Base-by-base conservation (phyloP, 352 stramenopile species). In the Globisporangium irregulare region DNA sequence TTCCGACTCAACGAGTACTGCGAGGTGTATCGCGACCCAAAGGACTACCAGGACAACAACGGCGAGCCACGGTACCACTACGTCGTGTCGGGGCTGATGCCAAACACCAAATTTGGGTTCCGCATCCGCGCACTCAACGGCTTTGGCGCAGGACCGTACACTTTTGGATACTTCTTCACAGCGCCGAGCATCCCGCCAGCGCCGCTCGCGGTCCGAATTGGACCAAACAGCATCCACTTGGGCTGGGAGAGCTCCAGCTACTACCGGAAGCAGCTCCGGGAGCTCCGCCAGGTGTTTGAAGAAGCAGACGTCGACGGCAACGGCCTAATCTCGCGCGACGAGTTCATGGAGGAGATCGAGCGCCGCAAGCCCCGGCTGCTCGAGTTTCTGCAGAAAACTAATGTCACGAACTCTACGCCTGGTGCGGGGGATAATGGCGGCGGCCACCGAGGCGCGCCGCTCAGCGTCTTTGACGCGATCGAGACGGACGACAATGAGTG, bases 101-200 rank as follows among this genome's bases (percentile, higher is more conserved):
- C 93, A 6, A 97, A 95, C 74, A 97, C 90, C 14, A 94, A 92
- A 69, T 98, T 98, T 66, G 81, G 73, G 53, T 97, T 98, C 64
- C 86, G 93, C 7, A 66, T 98, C 6, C 88, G 93, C 14, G 92
- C 89, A 6, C 85, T 97, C 46, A 98, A 97, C 57, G 90, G 90
- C 20, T 97, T 97, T 71, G 93, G 92, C 9, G 87, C 93, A 1
- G 89, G 90, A 0, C 71, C 75, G 20, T 98, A 96, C 72, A 86
- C 87, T n/a, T 91, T 94, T 56, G 78, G 73, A 41, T 91, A 90
- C 63, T 96, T 97, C 68, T 76, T 93, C 27, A 98, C 93, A 18
- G 85, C 80, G 1, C 90, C 92, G 29, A 73, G 77, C 14, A 79
- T 76, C 20, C 92, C 93, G 25, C 77, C 82, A 2, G 72, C 80